Base-by-base conservation (phyloP, 2,329 filamentous ascomycete genomes). In the Westerdykella aurantiaca region DNA sequence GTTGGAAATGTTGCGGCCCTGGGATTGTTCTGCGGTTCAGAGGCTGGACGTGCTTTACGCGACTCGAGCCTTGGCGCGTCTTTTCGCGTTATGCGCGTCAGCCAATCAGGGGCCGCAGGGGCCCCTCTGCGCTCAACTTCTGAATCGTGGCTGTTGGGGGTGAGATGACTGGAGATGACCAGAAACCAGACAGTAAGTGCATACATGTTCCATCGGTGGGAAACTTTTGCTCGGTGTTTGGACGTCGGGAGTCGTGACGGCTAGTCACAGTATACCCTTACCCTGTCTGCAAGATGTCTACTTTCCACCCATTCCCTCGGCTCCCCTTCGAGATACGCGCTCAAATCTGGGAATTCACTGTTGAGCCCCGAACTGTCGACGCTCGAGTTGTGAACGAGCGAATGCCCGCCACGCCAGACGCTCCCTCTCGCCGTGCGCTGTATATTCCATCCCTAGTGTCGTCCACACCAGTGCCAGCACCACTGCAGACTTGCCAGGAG, bases 11-110 rank as follows among this genome's bases (percentile, higher is more conserved):
- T 45, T 41, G 43, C 18, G 18, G 18, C 18, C 18, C 48, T 46
- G 44, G 16, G 37, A 3, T 10, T 58, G 53, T 60, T 58, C 52
- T 57, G 56, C 44, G 52, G 43, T 42, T 47, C 53, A 57, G 58
- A 58, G 55, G 60, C 44, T 53, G 51, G 52, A 48, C 48, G 33
- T 12, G 16, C 21, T 25, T 35, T 14, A 35, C 35, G 44, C 35
- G 39, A 39, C 21, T 13, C 3, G 21, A 10, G 22, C 21, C 22
- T 35, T 14, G 34, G 40, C 35, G 44, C 35, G 39, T 38, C 21
- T 17, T 39, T 40, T 39, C 57, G 59, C 47, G 49, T 48, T 29
- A 31, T 38, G 22, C 45, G 52, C 48, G 52, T 49, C 49, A 46
- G 50, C 60, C 49, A 58, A 59, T 62, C 44, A 56, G 46, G 42